Percentiles rank a stretch among this genome's conserved stretches.
Evolutionary conservation across 352 stramenopile species (phyloP).

Genomic region (Aphanomyces invadans): DNA sequence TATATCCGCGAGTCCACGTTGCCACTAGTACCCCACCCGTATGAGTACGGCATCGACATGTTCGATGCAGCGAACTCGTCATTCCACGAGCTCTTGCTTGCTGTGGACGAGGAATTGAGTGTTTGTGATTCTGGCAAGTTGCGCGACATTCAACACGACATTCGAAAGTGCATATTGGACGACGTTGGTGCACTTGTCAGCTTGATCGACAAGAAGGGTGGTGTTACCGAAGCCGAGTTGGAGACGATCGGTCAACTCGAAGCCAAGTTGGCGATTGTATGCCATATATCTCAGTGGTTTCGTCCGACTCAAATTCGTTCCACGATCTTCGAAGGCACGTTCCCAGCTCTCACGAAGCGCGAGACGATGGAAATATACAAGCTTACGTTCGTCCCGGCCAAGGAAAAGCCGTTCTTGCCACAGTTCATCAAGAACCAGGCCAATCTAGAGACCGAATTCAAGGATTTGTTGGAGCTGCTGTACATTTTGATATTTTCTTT

Average conservation of each 20-base stretch:
- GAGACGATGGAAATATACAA: conserved; percentile 4
- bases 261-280: conserved; percentile 7
- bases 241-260: not conserved
- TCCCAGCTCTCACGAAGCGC: not conserved
- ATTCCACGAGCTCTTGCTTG: conserved; percentile 6
- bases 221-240: not conserved
- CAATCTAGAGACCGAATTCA: conserved; percentile 5
- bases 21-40: not conserved
- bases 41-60: conserved; percentile 11
- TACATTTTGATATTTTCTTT: conserved; percentile 19
- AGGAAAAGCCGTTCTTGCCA: conserved; percentile 20
- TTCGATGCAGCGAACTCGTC: not conserved
- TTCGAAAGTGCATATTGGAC: conserved; percentile 15
- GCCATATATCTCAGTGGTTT: conserved; percentile 5
- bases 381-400: conserved; percentile 9
- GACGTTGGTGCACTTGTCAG: conserved; percentile 1
- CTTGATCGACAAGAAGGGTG: conserved; percentile 6
- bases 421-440: conserved; percentile 19
- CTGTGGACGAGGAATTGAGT: conserved; percentile 8
- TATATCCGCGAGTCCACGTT: not conserved
- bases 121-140: conserved; percentile 5
- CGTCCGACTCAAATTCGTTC: not conserved
- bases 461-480: conserved; percentile 19
- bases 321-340: conserved; percentile 18
- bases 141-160: conserved; percentile 19